Base-by-base conservation (phyloP, 148 eudicot species). In the Silene latifolia region DNA sequence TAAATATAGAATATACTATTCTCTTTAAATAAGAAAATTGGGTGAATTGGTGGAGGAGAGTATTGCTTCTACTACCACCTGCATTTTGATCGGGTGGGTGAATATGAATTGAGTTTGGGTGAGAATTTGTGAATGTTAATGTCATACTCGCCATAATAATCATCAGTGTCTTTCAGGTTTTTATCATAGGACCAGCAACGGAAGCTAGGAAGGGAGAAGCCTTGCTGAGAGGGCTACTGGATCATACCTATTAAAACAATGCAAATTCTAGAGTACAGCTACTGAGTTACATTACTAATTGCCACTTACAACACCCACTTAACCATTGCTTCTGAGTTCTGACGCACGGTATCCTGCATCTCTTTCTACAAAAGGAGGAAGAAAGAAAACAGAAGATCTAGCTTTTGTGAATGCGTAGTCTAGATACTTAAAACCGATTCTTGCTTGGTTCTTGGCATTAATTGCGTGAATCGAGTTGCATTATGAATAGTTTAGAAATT, bases 141-240 rank as follows among this genome's bases (percentile, higher is more conserved):
- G 39, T 35, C 39, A 35, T 35, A 5, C 6, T 35, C n/a, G 17
- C 1, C 15, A 47, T 10, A 3, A 12, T 20, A 70, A 21, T n/a
- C 24, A 15, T 51, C 35, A 2, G 23, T 42, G 71, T 51, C 17
- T 51, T 51, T 51, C 76, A 78, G 77, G 81, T 78, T 24, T 78
- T 78, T 27, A 20, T 78, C 73, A 73, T 78, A 57, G 73, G 81
- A 6, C 73, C 81, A 44, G 35, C 18, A 1, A 48, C 25, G 0
- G 53, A 79, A 73, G 81, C 54, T 42, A 67, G 73, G 54, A 79
- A 79, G 57, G 73, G 61, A 1, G 73, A 76, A 69, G 79, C 79
- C 59, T 24, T 67, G 32, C 61, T 75, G 51, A 67, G 72, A 75
- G 72, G 78, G 11, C 21, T 70, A 25, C 46, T 70, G 39, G 73